A percentile compares a stretch with the other conserved stretches of the same genome.
Evolutionary conservation across 2,329 filamentous ascomycete species (phyloP).

Genomic region (Xylariaceae sp.): DNA sequence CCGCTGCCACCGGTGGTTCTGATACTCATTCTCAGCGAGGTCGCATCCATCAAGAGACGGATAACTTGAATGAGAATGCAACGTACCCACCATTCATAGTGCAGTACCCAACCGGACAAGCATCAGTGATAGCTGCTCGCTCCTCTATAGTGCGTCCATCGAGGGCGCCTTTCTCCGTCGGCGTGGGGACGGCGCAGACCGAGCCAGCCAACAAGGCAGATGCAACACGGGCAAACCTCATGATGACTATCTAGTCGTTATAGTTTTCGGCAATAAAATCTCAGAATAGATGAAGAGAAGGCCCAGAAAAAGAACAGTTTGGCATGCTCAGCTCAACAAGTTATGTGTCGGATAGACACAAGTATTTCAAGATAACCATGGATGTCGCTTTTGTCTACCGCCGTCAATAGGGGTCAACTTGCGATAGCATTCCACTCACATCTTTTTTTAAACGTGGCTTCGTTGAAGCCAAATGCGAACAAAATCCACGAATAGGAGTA

Average conservation of each 20-base stretch:
- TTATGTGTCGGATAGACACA: neutral
- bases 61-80: neutral
- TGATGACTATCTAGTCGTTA: neutral
- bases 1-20: conserved; percentile 50
- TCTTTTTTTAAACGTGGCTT: neutral
- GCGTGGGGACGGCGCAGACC: conserved; percentile 32
- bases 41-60: neutral
- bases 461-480: neutral
- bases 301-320: neutral
- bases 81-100: conserved; percentile 30
- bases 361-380: conserved; percentile 4
- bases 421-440: neutral
- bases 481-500: conserved; percentile 17
- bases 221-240: conserved; percentile 13
- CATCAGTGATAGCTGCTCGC: conserved; percentile 36
- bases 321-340: neutral
- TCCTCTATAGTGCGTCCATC: conserved; percentile 32
- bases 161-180: conserved; percentile 27
- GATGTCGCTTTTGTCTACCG: neutral
- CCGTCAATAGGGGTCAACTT: neutral
- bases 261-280: neutral
- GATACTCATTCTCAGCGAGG: neutral
- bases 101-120: conserved; percentile 37
- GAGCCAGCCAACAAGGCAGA: conserved; percentile 28
- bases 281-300: neutral